Conservation (phyloP, 257 asterid species). For the Marsdenia floribunda region DNA sequence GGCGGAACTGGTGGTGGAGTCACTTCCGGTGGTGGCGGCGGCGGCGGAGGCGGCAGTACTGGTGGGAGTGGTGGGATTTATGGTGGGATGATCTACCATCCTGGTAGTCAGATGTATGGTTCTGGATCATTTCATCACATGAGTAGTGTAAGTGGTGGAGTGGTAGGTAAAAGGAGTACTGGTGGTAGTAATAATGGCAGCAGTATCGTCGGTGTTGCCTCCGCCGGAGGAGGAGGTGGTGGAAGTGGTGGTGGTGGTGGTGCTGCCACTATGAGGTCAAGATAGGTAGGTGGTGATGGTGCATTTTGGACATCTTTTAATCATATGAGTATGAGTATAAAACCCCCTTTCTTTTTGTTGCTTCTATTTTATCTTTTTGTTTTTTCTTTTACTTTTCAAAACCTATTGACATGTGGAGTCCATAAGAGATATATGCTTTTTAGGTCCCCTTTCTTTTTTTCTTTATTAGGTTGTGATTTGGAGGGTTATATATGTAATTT, state of each 20-base stretch:
- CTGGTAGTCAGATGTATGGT: constrained; percentile 3
- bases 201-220: background rate
- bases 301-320: background rate
- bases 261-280: background rate
- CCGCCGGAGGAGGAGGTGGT: background rate
- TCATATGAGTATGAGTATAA: background rate
- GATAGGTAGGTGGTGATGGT: constrained; percentile 3
- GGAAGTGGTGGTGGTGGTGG: background rate
- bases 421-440: background rate
- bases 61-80: background rate
- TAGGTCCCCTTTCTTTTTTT: background rate
- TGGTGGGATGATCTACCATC: constrained; percentile 1
- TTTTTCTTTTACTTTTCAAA: background rate
- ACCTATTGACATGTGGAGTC: background rate
- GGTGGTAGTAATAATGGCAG: background rate
- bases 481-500: background rate
- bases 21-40: background rate
- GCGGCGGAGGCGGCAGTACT: background rate
- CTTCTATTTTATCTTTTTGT: background rate
- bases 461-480: background rate
- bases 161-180: background rate
- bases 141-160: background rate
- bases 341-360: background rate
- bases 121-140: background rate
- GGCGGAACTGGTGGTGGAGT: background rate